phyloP scores from a whole-genome alignment of 768 basidiomycete genomes.

The Boletus pseudopeckii region DNA sequence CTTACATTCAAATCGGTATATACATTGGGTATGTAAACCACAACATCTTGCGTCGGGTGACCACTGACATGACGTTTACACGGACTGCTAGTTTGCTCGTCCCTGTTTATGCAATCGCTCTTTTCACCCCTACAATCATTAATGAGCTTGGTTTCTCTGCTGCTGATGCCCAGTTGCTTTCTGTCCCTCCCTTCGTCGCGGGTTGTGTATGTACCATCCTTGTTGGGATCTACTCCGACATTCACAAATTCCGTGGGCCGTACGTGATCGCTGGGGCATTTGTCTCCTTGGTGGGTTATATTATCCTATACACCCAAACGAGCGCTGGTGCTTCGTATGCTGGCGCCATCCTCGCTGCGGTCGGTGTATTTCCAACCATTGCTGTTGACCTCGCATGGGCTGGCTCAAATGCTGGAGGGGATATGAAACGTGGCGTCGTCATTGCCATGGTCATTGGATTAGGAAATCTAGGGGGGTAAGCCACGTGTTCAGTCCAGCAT shows the following conservation, averaged over 20 bases:
- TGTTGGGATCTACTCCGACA: conserved; percentile 43
- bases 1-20: conserved; percentile 32
- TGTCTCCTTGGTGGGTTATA: conserved; percentile 49
- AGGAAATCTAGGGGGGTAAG: conserved; percentile 53
- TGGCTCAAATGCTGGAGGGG: conserved; percentile 53
- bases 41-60: neutral
- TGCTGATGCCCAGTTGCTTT: conserved; percentile 47
- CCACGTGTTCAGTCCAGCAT: conserved; percentile 6
- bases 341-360: conserved; percentile 48
- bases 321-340: conserved; percentile 34
- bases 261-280: conserved; percentile 43
- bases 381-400: conserved; percentile 52
- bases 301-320: conserved; percentile 40
- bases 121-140: conserved; percentile 52
- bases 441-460: conserved; percentile 53
- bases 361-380: conserved; percentile 52
- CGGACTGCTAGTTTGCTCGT: conserved; percentile 36
- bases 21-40: conserved; percentile 37
- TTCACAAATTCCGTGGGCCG: conserved; percentile 42
- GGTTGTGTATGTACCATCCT: conserved; percentile 44
- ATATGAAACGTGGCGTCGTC: conserved; percentile 48
- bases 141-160: conserved; percentile 49
- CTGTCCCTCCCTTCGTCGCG: conserved; percentile 47
- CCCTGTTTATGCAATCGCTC: conserved; percentile 46
- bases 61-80: conserved; percentile 1